Base-by-base conservation (phyloP, 164 flowering plant species). In the Aristolochia fimbriata region DNA sequence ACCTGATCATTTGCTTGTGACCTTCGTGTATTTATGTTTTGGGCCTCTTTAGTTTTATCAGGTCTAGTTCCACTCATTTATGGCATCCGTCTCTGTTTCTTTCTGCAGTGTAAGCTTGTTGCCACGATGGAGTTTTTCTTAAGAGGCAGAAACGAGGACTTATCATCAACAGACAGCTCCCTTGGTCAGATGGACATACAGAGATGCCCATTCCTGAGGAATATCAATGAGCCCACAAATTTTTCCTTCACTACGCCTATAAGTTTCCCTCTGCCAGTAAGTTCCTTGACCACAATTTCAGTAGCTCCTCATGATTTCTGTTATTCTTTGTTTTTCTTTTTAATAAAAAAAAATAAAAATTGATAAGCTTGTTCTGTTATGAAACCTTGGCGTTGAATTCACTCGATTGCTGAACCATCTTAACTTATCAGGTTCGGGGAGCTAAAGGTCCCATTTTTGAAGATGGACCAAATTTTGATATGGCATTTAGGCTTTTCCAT, bases 391-490 rank as follows among this genome's bases (percentile, higher is more conserved):
- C 1, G 17, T 15, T 51, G 62, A 19, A 45, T 58, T n/a, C 15
- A 14, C 4, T 17, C 10, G 16, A 56, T 56, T 27, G 2, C 45
- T 27, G 15, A n/a, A 6, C 59, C 58, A 43, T 59, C 25, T 57
- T 55, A 51, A 24, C 49, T 66, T 46, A 53, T 56, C 76, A 90
- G 97, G 78, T 58, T 22, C 77, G 80, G 24, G 79, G 80, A 59
- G 77, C 70, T 43, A 84, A 80, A 73, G 96, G 94, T 52, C 97
- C 97, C 55, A 91, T 91, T 62, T 91, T 91, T 58, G 97, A 91
- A 75, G 97, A 91, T 82, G 97, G 90, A 45, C 92, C 94, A 55
- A 86, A 86, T 77, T 91, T 94, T 80, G 97, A 91, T 33, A 73
- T 61, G 83, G 96, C 95, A 62, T 94, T 94, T 68, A 81, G 79